Evolutionary conservation across 345 rosid genomes (phyloP).

Genomic region (Heritiera littoralis): DNA sequence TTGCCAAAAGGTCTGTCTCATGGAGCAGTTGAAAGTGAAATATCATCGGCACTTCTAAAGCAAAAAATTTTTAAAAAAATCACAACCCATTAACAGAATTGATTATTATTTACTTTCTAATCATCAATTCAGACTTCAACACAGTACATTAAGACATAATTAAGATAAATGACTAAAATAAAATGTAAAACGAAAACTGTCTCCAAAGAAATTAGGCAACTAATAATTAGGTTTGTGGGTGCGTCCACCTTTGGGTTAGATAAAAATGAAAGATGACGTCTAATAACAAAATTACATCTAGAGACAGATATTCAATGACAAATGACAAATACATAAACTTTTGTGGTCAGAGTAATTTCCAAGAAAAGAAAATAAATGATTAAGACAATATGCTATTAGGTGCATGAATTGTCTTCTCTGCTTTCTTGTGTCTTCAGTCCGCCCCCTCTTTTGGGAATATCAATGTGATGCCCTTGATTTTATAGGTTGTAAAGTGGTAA

Average conservation of each 20-base stretch:
- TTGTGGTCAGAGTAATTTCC: conserved; percentile 4
- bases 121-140: not conserved
- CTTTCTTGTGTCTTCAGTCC: not conserved
- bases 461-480: not conserved
- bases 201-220: not conserved
- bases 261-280: not conserved
- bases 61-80: too few relatives aligned
- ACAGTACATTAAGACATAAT: not conserved
- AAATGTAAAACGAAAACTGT: not conserved
- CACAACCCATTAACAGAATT: not conserved
- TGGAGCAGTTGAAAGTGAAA: not conserved
- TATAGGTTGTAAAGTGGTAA: not conserved
- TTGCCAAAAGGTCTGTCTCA: too few relatives aligned
- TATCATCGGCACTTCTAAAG: not conserved
- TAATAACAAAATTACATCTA: not conserved
- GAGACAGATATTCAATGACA: not conserved
- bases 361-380: conserved; percentile 1
- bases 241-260: not conserved
- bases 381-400: conserved; percentile 6
- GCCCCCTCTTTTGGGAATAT: conserved; percentile 6
- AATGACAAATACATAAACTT: not conserved
- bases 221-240: not conserved
- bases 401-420: conserved; percentile 10
- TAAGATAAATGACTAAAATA: too few relatives aligned
- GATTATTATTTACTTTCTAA: not conserved